These are phyloP conservation scores for Pythium folliculosum DNA, from an alignment of 352 stramenopile species.

Conservation along the genomic window DNA sequence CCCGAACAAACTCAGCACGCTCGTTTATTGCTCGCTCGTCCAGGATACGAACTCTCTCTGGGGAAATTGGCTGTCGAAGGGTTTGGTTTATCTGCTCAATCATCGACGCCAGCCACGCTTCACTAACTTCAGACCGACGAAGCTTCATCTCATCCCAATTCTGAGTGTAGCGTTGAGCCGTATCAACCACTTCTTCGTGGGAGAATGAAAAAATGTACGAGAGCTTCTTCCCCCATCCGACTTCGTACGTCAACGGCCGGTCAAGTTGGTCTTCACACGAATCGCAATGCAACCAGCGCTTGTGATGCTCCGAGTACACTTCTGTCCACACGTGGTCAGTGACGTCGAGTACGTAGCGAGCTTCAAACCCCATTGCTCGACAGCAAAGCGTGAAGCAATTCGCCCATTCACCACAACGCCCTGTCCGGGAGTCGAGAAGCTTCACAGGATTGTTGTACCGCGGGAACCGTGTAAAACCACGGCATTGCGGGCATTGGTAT, in stretches of 20 bases:
- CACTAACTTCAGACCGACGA: slow-evolving; percentile 64
- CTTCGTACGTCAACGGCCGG: slow-evolving; percentile 93
- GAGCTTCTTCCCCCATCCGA: slow-evolving; percentile 94
- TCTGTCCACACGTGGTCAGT: slow-evolving; percentile 97
- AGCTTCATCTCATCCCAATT: slow-evolving; percentile 66
- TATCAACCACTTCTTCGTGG: slow-evolving; percentile 90
- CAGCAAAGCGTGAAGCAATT: slow-evolving; percentile 94
- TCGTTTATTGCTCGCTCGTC: slow-evolving; percentile 40
- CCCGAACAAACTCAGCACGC: slow-evolving; percentile 44
- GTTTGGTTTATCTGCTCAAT: slow-evolving; percentile 59
- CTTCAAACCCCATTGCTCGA: slow-evolving; percentile 88
- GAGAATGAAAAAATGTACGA: slow-evolving; percentile 92
- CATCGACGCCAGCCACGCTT: slow-evolving; percentile 56
- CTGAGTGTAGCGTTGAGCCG: slow-evolving; percentile 79
- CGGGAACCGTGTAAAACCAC: slow-evolving; percentile 76
- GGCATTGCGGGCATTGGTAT: slow-evolving; percentile 74
- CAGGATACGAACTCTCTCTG: slow-evolving; percentile 41
- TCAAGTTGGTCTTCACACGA: slow-evolving; percentile 94
- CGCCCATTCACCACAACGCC: slow-evolving; percentile 92
- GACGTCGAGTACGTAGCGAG: slow-evolving; percentile 92
- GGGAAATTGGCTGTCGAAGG: slow-evolving; percentile 32
- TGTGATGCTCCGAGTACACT: slow-evolving; percentile 77
- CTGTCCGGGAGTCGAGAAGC: slow-evolving; percentile 76
- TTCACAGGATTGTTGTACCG: slow-evolving; percentile 92
- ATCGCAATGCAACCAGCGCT: slow-evolving; percentile 94